phyloP scores from a whole-genome alignment of 257 asterid genomes.

The Capsicum pubescens region DNA sequence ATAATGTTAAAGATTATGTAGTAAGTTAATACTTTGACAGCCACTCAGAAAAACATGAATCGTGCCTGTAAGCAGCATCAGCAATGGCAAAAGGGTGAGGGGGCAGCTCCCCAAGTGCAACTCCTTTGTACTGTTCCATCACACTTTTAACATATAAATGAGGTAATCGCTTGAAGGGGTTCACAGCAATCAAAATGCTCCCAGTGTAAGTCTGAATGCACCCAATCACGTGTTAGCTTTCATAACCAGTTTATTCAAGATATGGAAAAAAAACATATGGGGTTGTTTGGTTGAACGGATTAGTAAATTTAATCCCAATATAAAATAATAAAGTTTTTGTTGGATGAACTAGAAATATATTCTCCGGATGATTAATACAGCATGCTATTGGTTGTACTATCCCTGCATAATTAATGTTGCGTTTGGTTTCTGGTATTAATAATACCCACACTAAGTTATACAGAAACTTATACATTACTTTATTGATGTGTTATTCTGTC shows the following conservation, averaged over 20 bases:
- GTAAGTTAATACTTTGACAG: conserved; percentile 20
- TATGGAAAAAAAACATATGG: not conserved
- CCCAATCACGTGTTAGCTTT: conserved; percentile 29
- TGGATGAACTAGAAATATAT: not conserved
- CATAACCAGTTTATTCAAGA: conserved; percentile 1
- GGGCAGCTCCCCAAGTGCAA: conserved; percentile 73
- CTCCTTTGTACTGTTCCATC: conserved; percentile 81
- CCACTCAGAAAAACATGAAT: conserved; percentile 17
- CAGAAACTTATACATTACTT: not conserved
- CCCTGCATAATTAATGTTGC: not conserved
- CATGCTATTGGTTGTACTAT: not conserved
- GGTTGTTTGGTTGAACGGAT: conserved; percentile 10
- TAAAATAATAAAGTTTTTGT: not conserved
- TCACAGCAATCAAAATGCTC: conserved; percentile 87
- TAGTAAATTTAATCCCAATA: conserved; percentile 2
- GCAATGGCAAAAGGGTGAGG: conserved; percentile 95
- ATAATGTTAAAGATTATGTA: conserved; percentile 20
- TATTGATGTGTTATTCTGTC: not conserved
- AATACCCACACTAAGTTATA: not conserved
- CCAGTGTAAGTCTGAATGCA: conserved; percentile 87
- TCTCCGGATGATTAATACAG: not conserved
- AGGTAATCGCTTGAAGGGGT: conserved; percentile 79
- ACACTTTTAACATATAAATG: conserved; percentile 66
- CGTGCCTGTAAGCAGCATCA: conserved; percentile 86
- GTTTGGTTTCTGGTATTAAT: not conserved